Percentiles rank a stretch among this genome's conserved stretches.
These are phyloP conservation scores for Fusarium buharicum DNA, from an alignment of 2,329 filamentous ascomycete genomes.

Conservation along the genomic window DNA sequence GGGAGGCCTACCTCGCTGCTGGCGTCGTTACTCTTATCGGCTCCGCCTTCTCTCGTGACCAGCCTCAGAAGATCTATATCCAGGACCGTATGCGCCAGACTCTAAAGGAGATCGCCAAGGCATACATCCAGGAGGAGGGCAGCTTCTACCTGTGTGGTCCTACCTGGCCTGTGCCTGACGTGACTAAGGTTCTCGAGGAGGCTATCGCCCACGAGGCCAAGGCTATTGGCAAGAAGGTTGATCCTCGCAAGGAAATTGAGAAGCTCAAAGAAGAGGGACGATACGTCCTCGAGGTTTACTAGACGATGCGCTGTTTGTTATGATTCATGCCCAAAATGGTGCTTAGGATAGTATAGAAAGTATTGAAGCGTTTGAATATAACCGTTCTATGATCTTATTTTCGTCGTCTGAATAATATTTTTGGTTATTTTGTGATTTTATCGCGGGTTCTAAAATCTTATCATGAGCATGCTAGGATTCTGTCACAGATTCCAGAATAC, in stretches of 20 bases:
- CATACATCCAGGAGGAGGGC: slow-evolving; percentile 88
- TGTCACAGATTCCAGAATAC: no score
- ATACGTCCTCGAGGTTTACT: slow-evolving; percentile 98
- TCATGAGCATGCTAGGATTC: no score
- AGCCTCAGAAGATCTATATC: slow-evolving; percentile 99
- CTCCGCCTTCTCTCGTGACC: slow-evolving; percentile 93
- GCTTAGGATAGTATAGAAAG: slow-evolving; percentile 38
- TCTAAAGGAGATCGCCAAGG: slow-evolving; percentile 80
- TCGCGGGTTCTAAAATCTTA: no score
- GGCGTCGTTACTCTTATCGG: slow-evolving; percentile 95
- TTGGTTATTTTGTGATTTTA: no score
- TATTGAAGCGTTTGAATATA: slow-evolving; percentile 42
- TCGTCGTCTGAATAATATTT: no score
- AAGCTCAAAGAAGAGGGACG: slow-evolving; percentile 92
- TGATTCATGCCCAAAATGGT: slow-evolving; percentile 36
- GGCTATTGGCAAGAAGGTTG: slow-evolving; percentile 79
- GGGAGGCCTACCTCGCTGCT: slow-evolving; percentile 96
- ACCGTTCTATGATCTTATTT: slow-evolving; percentile 2
- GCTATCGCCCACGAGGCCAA: slow-evolving; percentile 82
- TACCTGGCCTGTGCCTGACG: slow-evolving; percentile 98
- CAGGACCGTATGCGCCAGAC: slow-evolving; percentile 97
- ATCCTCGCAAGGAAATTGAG: slow-evolving; percentile 92
- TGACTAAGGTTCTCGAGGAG: slow-evolving; percentile 93
- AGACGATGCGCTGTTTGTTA: slow-evolving; percentile 47
- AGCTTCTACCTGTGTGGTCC: slow-evolving; percentile 98